phyloP scores from a whole-genome alignment of 352 stramenopile species.

The Peronospora destructor region DNA sequence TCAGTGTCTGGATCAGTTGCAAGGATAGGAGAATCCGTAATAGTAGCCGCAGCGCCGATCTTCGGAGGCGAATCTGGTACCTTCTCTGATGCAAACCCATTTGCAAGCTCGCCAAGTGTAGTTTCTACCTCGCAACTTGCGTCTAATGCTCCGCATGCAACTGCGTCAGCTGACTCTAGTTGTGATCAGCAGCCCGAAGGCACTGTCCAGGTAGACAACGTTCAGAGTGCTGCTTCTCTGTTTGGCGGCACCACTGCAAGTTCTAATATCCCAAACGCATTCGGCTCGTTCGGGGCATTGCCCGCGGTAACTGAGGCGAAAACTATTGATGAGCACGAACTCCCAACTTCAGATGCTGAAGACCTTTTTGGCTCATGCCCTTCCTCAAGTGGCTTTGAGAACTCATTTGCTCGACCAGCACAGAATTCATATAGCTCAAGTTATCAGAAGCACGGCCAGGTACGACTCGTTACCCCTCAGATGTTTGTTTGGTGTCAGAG shows the following conservation, averaged over 20 bases:
- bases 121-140: constrained; percentile 26
- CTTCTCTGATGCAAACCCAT: constrained; percentile 37
- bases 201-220: constrained; percentile 12
- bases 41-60: constrained; percentile 11
- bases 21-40: constrained; percentile 15
- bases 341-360: constrained; percentile 45
- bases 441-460: constrained; percentile 39
- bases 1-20: neutral
- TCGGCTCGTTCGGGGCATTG: constrained; percentile 35
- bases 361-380: constrained; percentile 47
- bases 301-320: constrained; percentile 9
- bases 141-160: constrained; percentile 7
- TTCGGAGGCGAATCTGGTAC: constrained; percentile 24
- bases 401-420: constrained; percentile 26
- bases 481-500: neutral
- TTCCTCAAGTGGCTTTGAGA: constrained; percentile 26
- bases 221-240: constrained; percentile 48
- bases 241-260: constrained; percentile 52
- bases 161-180: constrained; percentile 5
- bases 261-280: constrained; percentile 45
- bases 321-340: constrained; percentile 35
- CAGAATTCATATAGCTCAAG: constrained; percentile 24
- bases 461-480: constrained; percentile 10
- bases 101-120: constrained; percentile 26
- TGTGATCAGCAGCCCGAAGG: constrained; percentile 10